A percentile compares a stretch with the other conserved stretches of the same genome.
phyloP scores from a whole-genome alignment of 148 eudicot species.

The Tetragonia tetragonoides region DNA sequence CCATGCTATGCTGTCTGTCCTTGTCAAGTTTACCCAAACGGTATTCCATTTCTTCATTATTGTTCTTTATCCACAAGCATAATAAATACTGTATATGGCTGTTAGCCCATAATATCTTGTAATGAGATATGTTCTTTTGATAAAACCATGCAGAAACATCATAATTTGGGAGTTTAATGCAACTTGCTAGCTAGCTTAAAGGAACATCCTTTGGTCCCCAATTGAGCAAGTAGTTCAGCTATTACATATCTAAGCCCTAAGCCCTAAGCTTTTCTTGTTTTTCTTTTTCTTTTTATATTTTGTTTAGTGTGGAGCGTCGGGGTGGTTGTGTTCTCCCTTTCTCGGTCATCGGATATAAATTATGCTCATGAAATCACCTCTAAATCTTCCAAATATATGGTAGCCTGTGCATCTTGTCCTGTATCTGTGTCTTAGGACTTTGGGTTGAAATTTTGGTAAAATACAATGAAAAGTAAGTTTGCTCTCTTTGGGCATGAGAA shows the following conservation, averaged over 20 bases:
- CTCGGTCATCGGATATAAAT: neutral
- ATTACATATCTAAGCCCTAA: neutral
- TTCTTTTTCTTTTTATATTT: neutral
- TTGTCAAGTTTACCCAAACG: neutral
- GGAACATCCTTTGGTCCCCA: constrained; percentile 16
- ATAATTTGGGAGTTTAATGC: neutral
- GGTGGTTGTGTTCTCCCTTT: neutral
- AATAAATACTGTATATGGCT: neutral
- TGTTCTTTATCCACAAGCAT: neutral
- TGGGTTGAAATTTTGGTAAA: neutral
- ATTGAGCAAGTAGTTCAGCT: constrained; percentile 1
- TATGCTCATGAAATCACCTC: neutral
- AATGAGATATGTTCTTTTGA: neutral
- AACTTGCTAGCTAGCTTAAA: neutral
- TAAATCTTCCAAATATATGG: neutral
- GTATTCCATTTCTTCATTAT: neutral
- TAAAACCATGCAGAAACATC: constrained; percentile 4
- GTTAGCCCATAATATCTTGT: neutral
- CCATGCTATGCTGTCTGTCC: neutral
- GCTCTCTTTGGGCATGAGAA: constrained; percentile 21
- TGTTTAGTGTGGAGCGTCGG: no score
- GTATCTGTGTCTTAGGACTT: neutral
- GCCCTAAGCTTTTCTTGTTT: neutral
- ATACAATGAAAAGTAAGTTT: constrained; percentile 22
- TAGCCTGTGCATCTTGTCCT: no score